These are phyloP conservation scores for Hymenochaete sp. DNA, from an alignment of 1,284 basidiomycete genomes.

Conservation along the genomic window DNA sequence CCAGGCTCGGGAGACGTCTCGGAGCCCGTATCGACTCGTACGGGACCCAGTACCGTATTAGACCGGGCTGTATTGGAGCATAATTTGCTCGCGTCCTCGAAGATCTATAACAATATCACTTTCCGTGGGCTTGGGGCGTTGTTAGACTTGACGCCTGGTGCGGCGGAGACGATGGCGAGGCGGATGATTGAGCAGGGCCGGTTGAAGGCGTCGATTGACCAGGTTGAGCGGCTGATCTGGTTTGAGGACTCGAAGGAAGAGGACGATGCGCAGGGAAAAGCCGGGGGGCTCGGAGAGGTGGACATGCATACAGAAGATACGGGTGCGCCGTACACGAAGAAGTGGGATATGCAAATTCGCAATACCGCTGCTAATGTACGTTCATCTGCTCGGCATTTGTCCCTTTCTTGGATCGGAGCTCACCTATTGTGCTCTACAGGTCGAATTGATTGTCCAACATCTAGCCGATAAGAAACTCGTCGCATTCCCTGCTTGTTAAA, in stretches of 20 bases:
- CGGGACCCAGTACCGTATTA: constrained; percentile 88
- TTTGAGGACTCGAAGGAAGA: constrained; percentile 79
- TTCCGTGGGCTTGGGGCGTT: constrained; percentile 82
- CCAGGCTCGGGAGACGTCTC: too few species aligned
- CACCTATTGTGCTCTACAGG: constrained; percentile 33
- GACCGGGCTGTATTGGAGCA: constrained; percentile 98
- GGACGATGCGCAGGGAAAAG: constrained; percentile 85
- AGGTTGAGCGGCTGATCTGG: constrained; percentile 88
- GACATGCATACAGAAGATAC: constrained; percentile 79
- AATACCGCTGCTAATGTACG: constrained; percentile 75
- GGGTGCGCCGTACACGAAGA: constrained; percentile 80
- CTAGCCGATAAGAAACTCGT: constrained; percentile 62
- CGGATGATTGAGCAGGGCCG: constrained; percentile 96
- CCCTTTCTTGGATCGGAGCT: neutral
- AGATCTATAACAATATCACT: constrained; percentile 92
- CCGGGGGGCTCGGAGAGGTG: constrained; percentile 83
- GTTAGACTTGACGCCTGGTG: constrained; percentile 76
- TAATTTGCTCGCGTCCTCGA: constrained; percentile 90
- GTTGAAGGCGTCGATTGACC: constrained; percentile 85
- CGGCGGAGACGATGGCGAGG: constrained; percentile 88
- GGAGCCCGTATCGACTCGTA: constrained; percentile 56
- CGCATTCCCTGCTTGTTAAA: constrained; percentile 29
- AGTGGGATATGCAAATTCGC: constrained; percentile 87
- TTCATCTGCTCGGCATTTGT: constrained; percentile 7
- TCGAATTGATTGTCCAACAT: constrained; percentile 74